Evolutionary conservation across 169 alveolate genomes (phyloP).

Genomic region (Plasmodium blacklocki): DNA sequence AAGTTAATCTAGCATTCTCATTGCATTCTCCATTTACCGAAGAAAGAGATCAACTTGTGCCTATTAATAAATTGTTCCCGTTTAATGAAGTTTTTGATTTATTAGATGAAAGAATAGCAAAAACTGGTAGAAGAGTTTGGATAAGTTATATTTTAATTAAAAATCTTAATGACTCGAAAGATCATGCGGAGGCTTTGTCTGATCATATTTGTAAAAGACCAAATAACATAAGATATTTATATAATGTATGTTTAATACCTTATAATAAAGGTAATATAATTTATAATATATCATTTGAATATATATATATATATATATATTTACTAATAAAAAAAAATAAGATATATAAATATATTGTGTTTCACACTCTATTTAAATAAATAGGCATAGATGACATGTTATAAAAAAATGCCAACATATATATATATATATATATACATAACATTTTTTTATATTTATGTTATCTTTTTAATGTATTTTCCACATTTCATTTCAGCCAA

Average conservation of each 20-base stretch:
- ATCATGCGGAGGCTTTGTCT: slow-evolving; percentile 85
- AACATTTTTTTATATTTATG: neutral
- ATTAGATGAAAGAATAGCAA: slow-evolving; percentile 87
- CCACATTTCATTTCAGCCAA: slow-evolving; percentile 26
- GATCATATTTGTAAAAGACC: slow-evolving; percentile 81
- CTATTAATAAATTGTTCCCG: slow-evolving; percentile 87
- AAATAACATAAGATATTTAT: slow-evolving; percentile 77
- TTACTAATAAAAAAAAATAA: neutral
- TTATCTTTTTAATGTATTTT: neutral
- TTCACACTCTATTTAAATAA: too few relatives aligned
- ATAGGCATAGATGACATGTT: too few relatives aligned
- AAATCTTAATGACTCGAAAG: slow-evolving; percentile 84
- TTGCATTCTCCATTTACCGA: slow-evolving; percentile 89
- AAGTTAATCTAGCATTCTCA: slow-evolving; percentile 90
- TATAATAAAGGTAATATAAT: slow-evolving; percentile 79
- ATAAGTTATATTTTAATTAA: slow-evolving; percentile 87
- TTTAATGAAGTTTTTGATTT: slow-evolving; percentile 86
- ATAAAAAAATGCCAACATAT: too few relatives aligned
- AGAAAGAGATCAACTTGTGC: slow-evolving; percentile 81
- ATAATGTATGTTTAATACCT: slow-evolving; percentile 83
- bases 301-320: slow-evolving; percentile 34
- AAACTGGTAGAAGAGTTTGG: slow-evolving; percentile 91
- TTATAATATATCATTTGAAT: slow-evolving; percentile 5
- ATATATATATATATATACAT: neutral
- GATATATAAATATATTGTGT: too few relatives aligned